Conservation (phyloP, 2,329 filamentous ascomycete genomes). For the Fusarium sororula region DNA sequence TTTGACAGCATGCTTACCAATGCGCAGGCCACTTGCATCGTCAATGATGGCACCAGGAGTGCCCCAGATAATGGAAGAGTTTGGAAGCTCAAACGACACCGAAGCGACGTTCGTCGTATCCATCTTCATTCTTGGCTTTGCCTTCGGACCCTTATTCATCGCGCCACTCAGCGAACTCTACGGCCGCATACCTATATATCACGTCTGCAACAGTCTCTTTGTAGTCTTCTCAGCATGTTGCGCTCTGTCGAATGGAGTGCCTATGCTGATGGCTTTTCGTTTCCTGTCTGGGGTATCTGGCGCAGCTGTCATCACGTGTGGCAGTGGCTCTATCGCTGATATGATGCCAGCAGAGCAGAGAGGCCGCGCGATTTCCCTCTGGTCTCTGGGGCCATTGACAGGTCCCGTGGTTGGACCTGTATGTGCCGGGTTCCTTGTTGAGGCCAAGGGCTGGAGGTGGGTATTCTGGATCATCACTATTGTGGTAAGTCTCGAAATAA, state of each 20-base stretch:
- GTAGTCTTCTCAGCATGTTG: conserved; percentile 50
- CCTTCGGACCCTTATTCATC: conserved; percentile 57
- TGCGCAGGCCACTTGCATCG: conserved; percentile 49
- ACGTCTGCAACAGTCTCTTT: conserved; percentile 51
- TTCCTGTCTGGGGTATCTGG: conserved; percentile 63
- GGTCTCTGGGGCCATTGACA: conserved; percentile 61
- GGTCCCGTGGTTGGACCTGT: conserved; percentile 52
- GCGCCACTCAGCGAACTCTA: conserved; percentile 61
- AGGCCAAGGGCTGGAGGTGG: conserved; percentile 69
- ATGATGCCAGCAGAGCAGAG: conserved; percentile 46
- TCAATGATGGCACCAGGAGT: conserved; percentile 72
- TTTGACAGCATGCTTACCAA: background rate
- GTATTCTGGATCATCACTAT: conserved; percentile 71
- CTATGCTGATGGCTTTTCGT: conserved; percentile 57
- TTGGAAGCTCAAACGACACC: conserved; percentile 43
- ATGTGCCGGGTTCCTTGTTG: conserved; percentile 68
- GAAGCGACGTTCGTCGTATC: conserved; percentile 45
- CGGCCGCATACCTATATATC: conserved; percentile 56
- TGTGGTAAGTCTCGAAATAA: conserved; percentile 37
- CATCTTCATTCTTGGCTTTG: conserved; percentile 63
- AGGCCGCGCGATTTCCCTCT: conserved; percentile 61
- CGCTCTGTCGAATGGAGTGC: conserved; percentile 51
- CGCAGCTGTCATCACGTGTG: conserved; percentile 62
- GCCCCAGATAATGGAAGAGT: conserved; percentile 66
- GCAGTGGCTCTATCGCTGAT: conserved; percentile 58